phyloP scores from a whole-genome alignment of 2,329 filamentous ascomycete species.

The Monosporascus sp. region DNA sequence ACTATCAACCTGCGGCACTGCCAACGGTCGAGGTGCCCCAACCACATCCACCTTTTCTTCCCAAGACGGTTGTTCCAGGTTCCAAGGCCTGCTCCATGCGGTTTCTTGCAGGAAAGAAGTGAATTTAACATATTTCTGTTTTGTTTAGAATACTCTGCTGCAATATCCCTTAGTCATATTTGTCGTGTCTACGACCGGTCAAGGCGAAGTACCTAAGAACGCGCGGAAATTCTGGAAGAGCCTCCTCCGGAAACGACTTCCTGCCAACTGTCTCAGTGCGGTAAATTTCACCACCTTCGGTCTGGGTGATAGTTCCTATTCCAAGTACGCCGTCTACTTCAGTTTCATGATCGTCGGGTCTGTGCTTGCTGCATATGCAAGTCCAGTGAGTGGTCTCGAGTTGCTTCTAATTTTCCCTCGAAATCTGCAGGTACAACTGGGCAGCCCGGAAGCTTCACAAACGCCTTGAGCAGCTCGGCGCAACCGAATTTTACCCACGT shows the following conservation, averaged over 20 bases:
- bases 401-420: slow-evolving; percentile 3
- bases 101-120: slow-evolving; percentile 8
- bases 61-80: too few relatives aligned
- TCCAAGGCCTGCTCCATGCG: slow-evolving; percentile 12
- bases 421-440: slow-evolving; percentile 71
- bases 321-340: slow-evolving; percentile 57
- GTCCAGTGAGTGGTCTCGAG: neutral
- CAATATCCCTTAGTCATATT: slow-evolving; percentile 63
- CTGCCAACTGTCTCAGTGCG: slow-evolving; percentile 60
- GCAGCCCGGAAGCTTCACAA: slow-evolving; percentile 84
- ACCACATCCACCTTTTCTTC: too few relatives aligned
- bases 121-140: slow-evolving; percentile 7
- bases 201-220: slow-evolving; percentile 89
- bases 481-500: slow-evolving; percentile 65
- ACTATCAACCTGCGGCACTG: too few relatives aligned
- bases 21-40: too few relatives aligned
- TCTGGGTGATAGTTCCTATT: slow-evolving; percentile 89
- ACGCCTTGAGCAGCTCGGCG: slow-evolving; percentile 77
- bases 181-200: slow-evolving; percentile 85
- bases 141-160: slow-evolving; percentile 43
- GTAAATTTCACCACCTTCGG: slow-evolving; percentile 83
- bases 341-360: neutral
- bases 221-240: slow-evolving; percentile 78
- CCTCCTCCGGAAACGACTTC: slow-evolving; percentile 72
- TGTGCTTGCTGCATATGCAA: neutral